phyloP scores from a whole-genome alignment of 2,329 filamentous ascomycete species.

The Setomelanomma holmii region DNA sequence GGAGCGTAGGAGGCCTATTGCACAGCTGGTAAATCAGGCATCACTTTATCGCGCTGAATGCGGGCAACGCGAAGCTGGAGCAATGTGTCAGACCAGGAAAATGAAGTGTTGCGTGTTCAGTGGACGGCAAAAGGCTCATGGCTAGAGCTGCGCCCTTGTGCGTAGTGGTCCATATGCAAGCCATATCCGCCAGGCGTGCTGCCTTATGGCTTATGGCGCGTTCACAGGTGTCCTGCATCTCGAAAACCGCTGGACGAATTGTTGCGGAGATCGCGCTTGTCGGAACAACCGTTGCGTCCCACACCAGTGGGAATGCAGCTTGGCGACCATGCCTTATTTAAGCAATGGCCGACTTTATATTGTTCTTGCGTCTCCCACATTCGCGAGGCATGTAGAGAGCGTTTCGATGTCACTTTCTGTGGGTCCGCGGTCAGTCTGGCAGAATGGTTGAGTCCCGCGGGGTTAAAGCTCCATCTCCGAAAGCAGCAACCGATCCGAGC shows the following conservation, averaged over 20 bases:
- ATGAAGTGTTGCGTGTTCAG: slow-evolving; percentile 9
- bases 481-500: neutral
- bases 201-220: slow-evolving; percentile 21
- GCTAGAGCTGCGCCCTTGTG: slow-evolving; percentile 19
- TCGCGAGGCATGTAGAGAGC: neutral
- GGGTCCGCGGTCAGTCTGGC: neutral
- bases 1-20: slow-evolving; percentile 3
- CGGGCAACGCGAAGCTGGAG: slow-evolving; percentile 5
- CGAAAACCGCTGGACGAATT: slow-evolving; percentile 34
- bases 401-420: neutral
- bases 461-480: neutral
- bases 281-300: slow-evolving; percentile 10
- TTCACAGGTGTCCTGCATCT: slow-evolving; percentile 27
- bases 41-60: slow-evolving; percentile 9
- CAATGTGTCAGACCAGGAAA: slow-evolving; percentile 1
- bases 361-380: neutral
- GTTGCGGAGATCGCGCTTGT: slow-evolving; percentile 29
- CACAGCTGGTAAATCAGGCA: slow-evolving; percentile 12
- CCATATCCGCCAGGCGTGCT: slow-evolving; percentile 25
- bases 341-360: slow-evolving; percentile 9
- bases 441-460: neutral
- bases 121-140: slow-evolving; percentile 10
- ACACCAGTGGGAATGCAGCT: slow-evolving; percentile 7
- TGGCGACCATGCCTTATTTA: slow-evolving; percentile 11
- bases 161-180: slow-evolving; percentile 20